Evolutionary conservation across 768 basidiomycete genomes (phyloP), one percentile per base, ranked within the genome.

Genomic region (Tylopilus vinaceipallidus): DNA sequence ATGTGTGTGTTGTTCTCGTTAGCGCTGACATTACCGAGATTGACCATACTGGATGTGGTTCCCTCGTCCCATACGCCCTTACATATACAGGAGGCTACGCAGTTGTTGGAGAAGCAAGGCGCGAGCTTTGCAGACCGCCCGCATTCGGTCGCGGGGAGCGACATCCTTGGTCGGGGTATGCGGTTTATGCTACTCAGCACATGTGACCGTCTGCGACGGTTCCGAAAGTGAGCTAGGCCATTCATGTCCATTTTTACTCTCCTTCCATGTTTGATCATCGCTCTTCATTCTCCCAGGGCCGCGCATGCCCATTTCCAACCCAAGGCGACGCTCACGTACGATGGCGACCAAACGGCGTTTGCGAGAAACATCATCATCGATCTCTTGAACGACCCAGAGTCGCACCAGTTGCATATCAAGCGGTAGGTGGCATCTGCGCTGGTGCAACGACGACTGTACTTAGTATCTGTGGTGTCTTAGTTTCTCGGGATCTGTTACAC

Each of bases 101-200:
- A 83, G 9, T 76, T 84, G 41, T 77, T 83, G 80, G 82, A 83
- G 62, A 77, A 78, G 41, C 79, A 82, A 56, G 81, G 82, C 1
- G 73, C 75, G 0, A 59, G 69, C 1, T 67, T 78, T 10, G 75
- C 67, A 0, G 82, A 83, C 58, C 66, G 82, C 29, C 82, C 82
- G 14, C 54, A 56, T 0, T 74, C 70, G 47, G 78, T 83, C 34
- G 73, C 82, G 0, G 81, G 79, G 0, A 74, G 75, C 2, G 78
- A 83, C 45, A 74, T 78, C 0, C 68, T 83, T 0, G 78, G 75
- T 0, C 78, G 80, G 4, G 77, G 77, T 0, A 81, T 82, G 74
- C 66, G 82, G 22, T 67, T 79, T 8, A 51, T 80, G 16, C 62
- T 82, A n/a, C n/a, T n/a, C n/a, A n/a, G n/a, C 2, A 75, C 74